Base-by-base conservation (phyloP, 306 rosid genomes). In the Lablab purpureus region DNA sequence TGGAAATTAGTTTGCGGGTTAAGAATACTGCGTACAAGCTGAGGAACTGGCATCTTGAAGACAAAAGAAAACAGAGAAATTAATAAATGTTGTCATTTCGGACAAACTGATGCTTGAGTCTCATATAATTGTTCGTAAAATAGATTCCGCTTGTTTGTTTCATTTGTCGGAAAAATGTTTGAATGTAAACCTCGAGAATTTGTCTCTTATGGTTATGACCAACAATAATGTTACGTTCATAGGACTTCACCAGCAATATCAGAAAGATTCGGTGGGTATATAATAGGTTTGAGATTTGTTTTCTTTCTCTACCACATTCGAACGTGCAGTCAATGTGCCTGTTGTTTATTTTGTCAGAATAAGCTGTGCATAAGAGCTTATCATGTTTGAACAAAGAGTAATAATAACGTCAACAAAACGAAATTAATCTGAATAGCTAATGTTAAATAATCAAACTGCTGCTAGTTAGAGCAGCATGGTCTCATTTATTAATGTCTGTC, bases 271-370 rank as follows among this genome's bases (percentile, higher is more conserved):
- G 37, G 60, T 37, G 22, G 65, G 60, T 27, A 4, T 8, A 66
- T 63, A 32, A 41, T 41, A 59, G n/a, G 63, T 65, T 67, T 72
- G 46, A 45, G 21, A 32, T 18, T 45, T 55, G n/a, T n/a, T 85
- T 32, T 43, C 23, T 63, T 65, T 85, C 34, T 43, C 10, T 10
- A 2, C 46, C 89, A 86, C 86, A 49, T 86, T 86, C 84, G 89
- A 82, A 86, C 86, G 86, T 86, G 88, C 81, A 67, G 12, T 60
- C 59, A 12, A 52, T 63, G 51, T 78, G 60, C 13, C 21, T 25
- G 12, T 58, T 66, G 15, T 60, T 32, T 60, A 70, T 77, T 67
- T 4, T 11, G 69, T 4, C 15, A 59, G 25, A 23, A 76, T 76
- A 78, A 19, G 37, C 10, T 43, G 19, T 22, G 43, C 54, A 43